Evolutionary conservation across 495 filamentous ascomycete genomes (phyloP), one percentile per base, ranked within the genome.

Genomic region (Penicillium coffeae): DNA sequence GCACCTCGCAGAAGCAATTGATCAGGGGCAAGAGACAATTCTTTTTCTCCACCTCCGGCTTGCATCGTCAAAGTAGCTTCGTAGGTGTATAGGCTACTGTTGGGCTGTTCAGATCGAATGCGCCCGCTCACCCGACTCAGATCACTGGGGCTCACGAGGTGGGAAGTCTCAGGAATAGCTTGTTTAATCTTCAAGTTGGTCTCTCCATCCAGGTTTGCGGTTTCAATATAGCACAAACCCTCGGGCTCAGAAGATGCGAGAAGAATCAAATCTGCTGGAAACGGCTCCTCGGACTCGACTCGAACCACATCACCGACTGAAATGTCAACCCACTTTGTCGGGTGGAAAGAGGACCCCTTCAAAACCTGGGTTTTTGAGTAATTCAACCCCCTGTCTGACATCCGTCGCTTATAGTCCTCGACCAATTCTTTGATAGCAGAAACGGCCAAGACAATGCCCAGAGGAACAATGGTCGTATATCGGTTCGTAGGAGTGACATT

Each of bases 181-280:
- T 99, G 94, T 71, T 99, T 99, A 70, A 99, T 95, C 65, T 99
- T 99, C 47, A 99, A 73, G 61, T 99, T 99, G 15, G 94, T 99
- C 66, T 99, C 94, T 47, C 94, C 94, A 58, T 99, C 94, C 45
- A 99, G 71, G 62, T 99, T 99, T 22, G 94, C 93, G 0, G 94
- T 99, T 74, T 99, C 94, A 59, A 97, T 99, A 60, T 99, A 99
- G 67, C 94, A 99, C 47, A 99, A 66, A 51, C 94, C 94, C 69
- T 99, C 94, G 2, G 94, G 94, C 65, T 99, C 94, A 5, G 94
- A 97, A 45, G 88, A 93, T 12, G 94, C 91, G 52, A 97, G 73
- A 21, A 99, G 70, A 13, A 95, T 88, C 51, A 99, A 64, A 69
- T 99, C 94, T 22, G 94, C 91, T 0, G 94, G 94, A 63, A 99